Conservation (phyloP, 2,329 filamentous ascomycete species). For the Karstenula rhodostoma region DNA sequence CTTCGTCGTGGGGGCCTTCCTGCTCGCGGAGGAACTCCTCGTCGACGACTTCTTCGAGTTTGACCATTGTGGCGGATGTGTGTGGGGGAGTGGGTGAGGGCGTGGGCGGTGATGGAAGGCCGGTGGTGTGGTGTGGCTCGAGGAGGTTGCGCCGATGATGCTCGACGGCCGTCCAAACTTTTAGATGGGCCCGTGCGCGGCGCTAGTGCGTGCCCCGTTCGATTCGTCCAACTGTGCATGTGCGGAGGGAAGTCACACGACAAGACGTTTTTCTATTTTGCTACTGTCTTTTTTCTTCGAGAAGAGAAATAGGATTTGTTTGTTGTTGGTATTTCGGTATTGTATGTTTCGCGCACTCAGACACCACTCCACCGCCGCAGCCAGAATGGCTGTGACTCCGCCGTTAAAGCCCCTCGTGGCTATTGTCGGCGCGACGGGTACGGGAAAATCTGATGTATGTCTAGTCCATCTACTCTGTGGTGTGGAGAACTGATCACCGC, state of each 20-base stretch:
- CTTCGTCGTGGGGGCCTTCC: conserved; percentile 74
- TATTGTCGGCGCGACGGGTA: conserved; percentile 88
- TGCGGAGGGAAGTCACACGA: neutral
- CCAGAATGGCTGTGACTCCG: conserved; percentile 33
- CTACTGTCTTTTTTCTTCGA: neutral
- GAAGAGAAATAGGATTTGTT: neutral
- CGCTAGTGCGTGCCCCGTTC: neutral
- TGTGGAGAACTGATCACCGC: conserved; percentile 47
- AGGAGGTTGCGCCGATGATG: conserved; percentile 10
- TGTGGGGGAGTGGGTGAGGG: neutral
- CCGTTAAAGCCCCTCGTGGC: conserved; percentile 71
- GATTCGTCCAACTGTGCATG: neutral
- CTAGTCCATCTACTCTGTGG: neutral
- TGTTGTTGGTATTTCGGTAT: neutral
- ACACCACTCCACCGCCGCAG: conserved; percentile 24
- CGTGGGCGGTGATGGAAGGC: neutral
- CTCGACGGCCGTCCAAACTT: conserved; percentile 4
- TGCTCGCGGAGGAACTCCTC: conserved; percentile 86
- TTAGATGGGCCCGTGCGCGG: conserved; percentile 9
- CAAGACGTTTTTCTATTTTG: neutral
- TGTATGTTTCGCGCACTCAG: conserved; percentile 38
- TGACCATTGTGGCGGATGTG: conserved; percentile 75
- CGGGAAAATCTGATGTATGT: conserved; percentile 87
- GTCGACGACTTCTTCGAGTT: conserved; percentile 95
- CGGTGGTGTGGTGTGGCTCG: neutral